phyloP scores from a whole-genome alignment of 495 filamentous ascomycete genomes.

The Neurospora sp. region DNA sequence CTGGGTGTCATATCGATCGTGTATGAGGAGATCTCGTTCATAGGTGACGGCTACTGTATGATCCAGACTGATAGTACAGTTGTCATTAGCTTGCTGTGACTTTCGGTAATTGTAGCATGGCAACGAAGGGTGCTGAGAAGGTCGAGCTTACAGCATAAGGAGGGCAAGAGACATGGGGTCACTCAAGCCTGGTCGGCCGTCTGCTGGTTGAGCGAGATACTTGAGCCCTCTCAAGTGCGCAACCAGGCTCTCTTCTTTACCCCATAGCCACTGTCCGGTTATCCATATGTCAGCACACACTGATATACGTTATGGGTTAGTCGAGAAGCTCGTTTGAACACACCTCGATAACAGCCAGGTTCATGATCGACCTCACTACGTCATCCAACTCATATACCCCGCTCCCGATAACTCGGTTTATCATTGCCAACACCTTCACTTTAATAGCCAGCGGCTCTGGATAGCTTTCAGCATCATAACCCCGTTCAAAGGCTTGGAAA shows the following conservation, averaged over 20 bases:
- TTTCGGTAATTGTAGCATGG: not conserved
- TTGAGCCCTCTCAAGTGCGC: constrained; percentile 16
- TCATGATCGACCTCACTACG: constrained; percentile 12
- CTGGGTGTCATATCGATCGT: not conserved
- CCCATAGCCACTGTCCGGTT: constrained; percentile 16
- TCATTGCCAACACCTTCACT: constrained; percentile 9
- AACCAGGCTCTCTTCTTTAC: constrained; percentile 12
- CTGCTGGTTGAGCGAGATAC: constrained; percentile 8
- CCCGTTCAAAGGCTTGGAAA: constrained; percentile 7
- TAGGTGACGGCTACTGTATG: constrained; percentile 14
- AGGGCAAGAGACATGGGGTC: constrained; percentile 6
- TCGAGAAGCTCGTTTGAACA: not conserved
- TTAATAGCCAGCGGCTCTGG: constrained; percentile 12
- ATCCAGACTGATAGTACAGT: constrained; percentile 6
- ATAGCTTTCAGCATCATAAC: not conserved
- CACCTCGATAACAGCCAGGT: constrained; percentile 17
- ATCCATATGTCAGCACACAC: not conserved
- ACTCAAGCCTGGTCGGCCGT: constrained; percentile 5
- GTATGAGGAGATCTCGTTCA: constrained; percentile 10
- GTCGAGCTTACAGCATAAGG: constrained; percentile 5
- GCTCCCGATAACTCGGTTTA: constrained; percentile 10
- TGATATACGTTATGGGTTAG: not conserved
- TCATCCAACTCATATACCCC: constrained; percentile 10
- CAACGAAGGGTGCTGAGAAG: not conserved
- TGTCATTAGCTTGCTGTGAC: not conserved